Evolutionary conservation across 176 grass and related monocot species (phyloP).

Genomic region (Alopecurus myosuroides): DNA sequence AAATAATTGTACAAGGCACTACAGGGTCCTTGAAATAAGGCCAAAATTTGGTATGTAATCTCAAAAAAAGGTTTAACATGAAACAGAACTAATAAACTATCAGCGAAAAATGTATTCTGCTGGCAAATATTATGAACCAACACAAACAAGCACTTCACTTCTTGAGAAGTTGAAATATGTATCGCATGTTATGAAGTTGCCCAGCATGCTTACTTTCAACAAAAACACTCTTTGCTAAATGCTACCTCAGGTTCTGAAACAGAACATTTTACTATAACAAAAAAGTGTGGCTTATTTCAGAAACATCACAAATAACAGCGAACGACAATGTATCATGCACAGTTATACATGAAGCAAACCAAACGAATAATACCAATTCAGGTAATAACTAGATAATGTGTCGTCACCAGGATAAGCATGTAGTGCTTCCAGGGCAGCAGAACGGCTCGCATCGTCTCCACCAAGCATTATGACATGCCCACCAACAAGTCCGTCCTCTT

Average conservation of each 20-base stretch:
- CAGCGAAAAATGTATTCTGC: neutral
- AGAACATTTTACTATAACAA: neutral
- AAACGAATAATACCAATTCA: neutral
- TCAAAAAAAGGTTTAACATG: neutral
- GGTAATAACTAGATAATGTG: neutral
- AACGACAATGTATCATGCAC: neutral
- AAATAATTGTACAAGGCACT: neutral
- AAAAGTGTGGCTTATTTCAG: neutral
- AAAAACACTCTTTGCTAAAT: neutral
- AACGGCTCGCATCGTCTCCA: slow-evolving; percentile 61
- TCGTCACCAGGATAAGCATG: slow-evolving; percentile 77
- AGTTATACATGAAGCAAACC: neutral
- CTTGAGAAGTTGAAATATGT: neutral
- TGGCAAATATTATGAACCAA: neutral
- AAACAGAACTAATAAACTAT: neutral
- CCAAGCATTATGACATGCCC: slow-evolving; percentile 98
- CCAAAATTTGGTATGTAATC: neutral
- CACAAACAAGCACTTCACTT: neutral
- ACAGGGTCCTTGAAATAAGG: neutral
- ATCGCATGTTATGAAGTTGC: neutral
- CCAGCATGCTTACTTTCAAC: neutral
- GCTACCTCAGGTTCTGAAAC: neutral
- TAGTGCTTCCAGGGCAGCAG: slow-evolving; percentile 58
- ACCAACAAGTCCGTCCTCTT: slow-evolving; percentile 49
- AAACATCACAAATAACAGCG: neutral